phyloP scores from a whole-genome alignment of 306 rosid species.

The Sphenostylis stenocarpa region DNA sequence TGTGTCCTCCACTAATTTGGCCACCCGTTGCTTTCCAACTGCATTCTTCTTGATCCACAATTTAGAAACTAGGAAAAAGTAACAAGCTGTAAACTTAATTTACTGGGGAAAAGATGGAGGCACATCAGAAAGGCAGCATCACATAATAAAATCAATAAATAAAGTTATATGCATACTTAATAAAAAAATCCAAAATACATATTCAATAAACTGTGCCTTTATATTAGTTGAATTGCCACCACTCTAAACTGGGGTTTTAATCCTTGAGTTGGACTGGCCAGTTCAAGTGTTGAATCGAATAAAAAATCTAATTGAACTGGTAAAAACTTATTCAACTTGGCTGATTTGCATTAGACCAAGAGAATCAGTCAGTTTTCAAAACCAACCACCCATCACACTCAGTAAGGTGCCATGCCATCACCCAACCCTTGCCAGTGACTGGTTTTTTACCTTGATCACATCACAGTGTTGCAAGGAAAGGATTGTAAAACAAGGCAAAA shows the following conservation, averaged over 20 bases:
- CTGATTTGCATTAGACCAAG: background rate
- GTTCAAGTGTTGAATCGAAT: background rate
- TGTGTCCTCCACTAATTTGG: constrained; percentile 89
- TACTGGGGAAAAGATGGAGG: background rate
- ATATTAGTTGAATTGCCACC: background rate
- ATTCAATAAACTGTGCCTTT: constrained; percentile 1
- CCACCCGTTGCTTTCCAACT: constrained; percentile 81
- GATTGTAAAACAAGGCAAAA: background rate
- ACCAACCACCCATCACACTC: background rate
- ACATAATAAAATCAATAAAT: constrained; percentile 22
- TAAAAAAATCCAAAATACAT: constrained; percentile 9
- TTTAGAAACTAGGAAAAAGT: constrained; percentile 59
- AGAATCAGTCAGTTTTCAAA: background rate
- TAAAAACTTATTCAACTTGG: background rate
- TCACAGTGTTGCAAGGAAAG: background rate
- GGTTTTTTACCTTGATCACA: background rate
- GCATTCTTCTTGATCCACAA: constrained; percentile 75
- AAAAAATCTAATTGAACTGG: background rate
- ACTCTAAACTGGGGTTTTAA: constrained; percentile 25
- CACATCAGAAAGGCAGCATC: constrained; percentile 18
- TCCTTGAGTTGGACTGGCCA: background rate
- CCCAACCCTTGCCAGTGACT: background rate
- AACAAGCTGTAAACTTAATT: constrained; percentile 10
- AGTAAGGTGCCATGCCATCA: background rate
- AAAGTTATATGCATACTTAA: background rate